Percentiles rank a stretch among this genome's conserved stretches.
Conservation (phyloP, 2,329 filamentous ascomycete species). For the Aspergillus sp. region DNA sequence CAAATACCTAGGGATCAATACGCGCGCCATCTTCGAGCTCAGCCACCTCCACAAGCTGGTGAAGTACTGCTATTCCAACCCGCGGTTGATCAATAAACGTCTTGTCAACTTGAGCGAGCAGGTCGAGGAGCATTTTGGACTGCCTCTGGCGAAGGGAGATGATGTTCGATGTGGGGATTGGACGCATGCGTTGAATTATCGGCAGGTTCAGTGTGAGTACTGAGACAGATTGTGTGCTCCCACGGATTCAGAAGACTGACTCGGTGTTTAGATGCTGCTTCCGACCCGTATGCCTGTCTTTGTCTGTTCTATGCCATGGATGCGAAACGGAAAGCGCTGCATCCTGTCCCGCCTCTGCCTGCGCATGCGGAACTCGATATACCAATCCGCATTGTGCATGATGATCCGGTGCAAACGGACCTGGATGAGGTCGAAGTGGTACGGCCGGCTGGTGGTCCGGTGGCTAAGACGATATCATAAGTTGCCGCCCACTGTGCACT, state of each 20-base stretch:
- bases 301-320: slow-evolving; percentile 74
- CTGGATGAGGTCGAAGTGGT: slow-evolving; percentile 14
- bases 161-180: slow-evolving; percentile 74
- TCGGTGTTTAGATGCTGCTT: slow-evolving; percentile 64
- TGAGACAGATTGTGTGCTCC: slow-evolving; percentile 8
- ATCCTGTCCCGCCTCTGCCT: slow-evolving; percentile 70
- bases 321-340: slow-evolving; percentile 61
- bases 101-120: slow-evolving; percentile 67
- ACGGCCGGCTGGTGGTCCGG: slow-evolving; percentile 1
- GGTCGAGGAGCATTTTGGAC: slow-evolving; percentile 66
- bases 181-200: slow-evolving; percentile 59
- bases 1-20: slow-evolving; percentile 63
- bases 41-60: slow-evolving; percentile 79
- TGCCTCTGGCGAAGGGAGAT: slow-evolving; percentile 73
- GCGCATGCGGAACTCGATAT: slow-evolving; percentile 64
- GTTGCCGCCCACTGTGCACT: not conserved
- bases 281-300: slow-evolving; percentile 77
- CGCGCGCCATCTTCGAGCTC: slow-evolving; percentile 72
- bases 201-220: slow-evolving; percentile 69
- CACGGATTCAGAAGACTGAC: too few species aligned
- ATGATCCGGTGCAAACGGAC: slow-evolving; percentile 3
- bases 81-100: slow-evolving; percentile 62
- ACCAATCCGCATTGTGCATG: slow-evolving; percentile 50
- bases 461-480: slow-evolving; percentile 3
- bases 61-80: slow-evolving; percentile 59